Evolutionary conservation across 1,284 basidiomycete species (phyloP).

Genomic region (Xerocomus amazonicus): DNA sequence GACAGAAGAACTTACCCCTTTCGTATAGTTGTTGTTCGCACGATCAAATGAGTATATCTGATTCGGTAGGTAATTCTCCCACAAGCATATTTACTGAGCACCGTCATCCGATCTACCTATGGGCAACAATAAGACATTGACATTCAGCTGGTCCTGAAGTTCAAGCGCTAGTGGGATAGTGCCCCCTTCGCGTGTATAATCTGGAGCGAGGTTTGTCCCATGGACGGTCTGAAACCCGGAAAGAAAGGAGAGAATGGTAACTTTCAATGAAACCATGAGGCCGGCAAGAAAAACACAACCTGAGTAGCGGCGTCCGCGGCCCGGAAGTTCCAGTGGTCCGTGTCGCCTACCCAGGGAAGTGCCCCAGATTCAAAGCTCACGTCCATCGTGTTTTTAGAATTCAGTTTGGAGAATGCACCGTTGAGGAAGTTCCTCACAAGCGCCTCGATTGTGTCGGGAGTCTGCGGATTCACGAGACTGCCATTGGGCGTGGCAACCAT

Average conservation of each 20-base stretch:
- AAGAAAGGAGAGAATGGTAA: too few relatives aligned
- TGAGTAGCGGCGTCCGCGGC: constrained; percentile 78
- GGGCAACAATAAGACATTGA: constrained; percentile 17
- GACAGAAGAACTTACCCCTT: neutral
- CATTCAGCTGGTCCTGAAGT: neutral
- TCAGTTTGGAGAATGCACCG: constrained; percentile 76
- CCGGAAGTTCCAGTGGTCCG: constrained; percentile 87
- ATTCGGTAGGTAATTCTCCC: too few relatives aligned
- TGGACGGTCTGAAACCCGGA: too few relatives aligned
- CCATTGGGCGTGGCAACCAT: neutral
- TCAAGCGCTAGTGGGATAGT: constrained; percentile 13
- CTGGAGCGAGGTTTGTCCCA: too few relatives aligned
- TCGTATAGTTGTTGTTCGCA: neutral
- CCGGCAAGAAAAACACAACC: neutral
- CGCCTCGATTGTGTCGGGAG: constrained; percentile 66
- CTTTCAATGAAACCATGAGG: neutral
- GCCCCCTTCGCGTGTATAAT: constrained; percentile 18
- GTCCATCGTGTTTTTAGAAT: constrained; percentile 70
- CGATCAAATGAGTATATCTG: too few relatives aligned
- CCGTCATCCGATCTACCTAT: constrained; percentile 27
- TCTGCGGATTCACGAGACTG: constrained; percentile 76
- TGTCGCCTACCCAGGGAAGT: constrained; percentile 76
- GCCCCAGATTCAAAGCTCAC: constrained; percentile 71
- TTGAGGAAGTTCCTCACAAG: constrained; percentile 69
- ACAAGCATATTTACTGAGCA: constrained; percentile 3